Percentiles rank a stretch among this genome's conserved stretches.
Conservation (phyloP, 345 rosid genomes). For the Trapa bicornis region DNA sequence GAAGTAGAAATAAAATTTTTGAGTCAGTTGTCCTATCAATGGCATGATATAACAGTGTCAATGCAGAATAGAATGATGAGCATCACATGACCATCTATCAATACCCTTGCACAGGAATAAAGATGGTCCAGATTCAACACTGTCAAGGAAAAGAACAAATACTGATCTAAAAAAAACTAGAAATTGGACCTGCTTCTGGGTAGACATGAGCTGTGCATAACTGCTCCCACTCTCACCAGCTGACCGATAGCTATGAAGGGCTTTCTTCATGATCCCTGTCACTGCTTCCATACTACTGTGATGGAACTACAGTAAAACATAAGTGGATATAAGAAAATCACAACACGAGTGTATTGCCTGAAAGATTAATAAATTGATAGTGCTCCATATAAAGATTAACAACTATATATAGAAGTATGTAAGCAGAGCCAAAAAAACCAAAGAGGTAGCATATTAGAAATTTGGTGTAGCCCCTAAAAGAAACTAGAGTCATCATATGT, state of each 20-base stretch:
- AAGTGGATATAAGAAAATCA: background rate
- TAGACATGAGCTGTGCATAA: conserved; percentile 21
- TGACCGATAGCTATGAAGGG: conserved; percentile 24
- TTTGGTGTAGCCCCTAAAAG: background rate
- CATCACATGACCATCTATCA: background rate
- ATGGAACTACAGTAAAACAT: conserved; percentile 35
- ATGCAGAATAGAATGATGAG: background rate
- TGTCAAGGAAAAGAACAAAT: conserved; percentile 8
- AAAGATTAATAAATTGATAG: background rate
- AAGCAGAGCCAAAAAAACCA: background rate
- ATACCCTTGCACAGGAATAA: background rate
- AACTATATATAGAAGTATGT: background rate
- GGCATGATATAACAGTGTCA: background rate
- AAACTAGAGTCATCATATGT: background rate
- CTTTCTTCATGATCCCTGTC: conserved; percentile 26
- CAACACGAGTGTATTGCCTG: background rate
- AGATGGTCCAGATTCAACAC: background rate
- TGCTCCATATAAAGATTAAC: background rate
- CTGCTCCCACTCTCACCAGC: conserved; percentile 19
- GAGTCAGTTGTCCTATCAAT: background rate
- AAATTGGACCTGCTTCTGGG: conserved; percentile 28
- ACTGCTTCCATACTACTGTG: conserved; percentile 33
- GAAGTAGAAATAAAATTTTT: background rate
- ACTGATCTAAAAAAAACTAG: conserved; percentile 20
- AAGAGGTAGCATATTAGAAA: background rate